These are phyloP conservation scores for Colletotrichum sp. DNA, from an alignment of 2,329 filamentous ascomycete genomes.

Conservation along the genomic window DNA sequence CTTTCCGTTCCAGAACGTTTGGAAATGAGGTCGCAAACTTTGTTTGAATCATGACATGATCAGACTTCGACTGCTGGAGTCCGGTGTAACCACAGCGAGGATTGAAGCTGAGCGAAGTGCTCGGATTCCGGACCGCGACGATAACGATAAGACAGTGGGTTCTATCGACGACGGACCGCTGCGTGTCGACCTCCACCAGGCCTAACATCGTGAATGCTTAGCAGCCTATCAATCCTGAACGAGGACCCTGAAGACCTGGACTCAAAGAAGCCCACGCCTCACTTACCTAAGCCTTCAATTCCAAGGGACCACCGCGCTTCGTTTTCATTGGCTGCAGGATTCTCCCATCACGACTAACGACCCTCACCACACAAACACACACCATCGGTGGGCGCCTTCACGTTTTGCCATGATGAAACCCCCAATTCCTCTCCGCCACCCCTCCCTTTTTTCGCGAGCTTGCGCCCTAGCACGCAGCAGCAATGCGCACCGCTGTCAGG, in stretches of 20 bases:
- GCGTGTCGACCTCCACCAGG: neutral
- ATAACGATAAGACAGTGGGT: neutral
- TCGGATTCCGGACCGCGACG: neutral
- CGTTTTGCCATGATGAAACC: conserved; percentile 16
- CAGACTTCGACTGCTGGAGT: neutral
- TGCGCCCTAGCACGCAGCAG: conserved; percentile 11
- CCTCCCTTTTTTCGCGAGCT: conserved; percentile 6
- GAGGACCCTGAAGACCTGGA: neutral
- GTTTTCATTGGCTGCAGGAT: conserved; percentile 14
- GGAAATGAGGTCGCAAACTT: neutral
- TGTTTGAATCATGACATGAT: conserved; percentile 17
- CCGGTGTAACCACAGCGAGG: neutral
- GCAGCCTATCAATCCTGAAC: neutral
- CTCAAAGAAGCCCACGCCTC: neutral
- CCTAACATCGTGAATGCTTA: neutral
- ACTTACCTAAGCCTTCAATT: conserved; percentile 8
- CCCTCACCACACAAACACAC: conserved; percentile 14
- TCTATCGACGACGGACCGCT: neutral
- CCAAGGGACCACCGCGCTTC: neutral
- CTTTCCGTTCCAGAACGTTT: conserved; percentile 1
- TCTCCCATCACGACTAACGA: conserved; percentile 8
- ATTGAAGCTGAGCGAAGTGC: neutral
- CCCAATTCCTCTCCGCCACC: conserved; percentile 1
- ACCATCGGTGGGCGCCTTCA: neutral
- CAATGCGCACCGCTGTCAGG: conserved; percentile 2